These are phyloP conservation scores for Phytophthora citrophthora DNA, from an alignment of 352 stramenopile genomes.

Conservation along the genomic window DNA sequence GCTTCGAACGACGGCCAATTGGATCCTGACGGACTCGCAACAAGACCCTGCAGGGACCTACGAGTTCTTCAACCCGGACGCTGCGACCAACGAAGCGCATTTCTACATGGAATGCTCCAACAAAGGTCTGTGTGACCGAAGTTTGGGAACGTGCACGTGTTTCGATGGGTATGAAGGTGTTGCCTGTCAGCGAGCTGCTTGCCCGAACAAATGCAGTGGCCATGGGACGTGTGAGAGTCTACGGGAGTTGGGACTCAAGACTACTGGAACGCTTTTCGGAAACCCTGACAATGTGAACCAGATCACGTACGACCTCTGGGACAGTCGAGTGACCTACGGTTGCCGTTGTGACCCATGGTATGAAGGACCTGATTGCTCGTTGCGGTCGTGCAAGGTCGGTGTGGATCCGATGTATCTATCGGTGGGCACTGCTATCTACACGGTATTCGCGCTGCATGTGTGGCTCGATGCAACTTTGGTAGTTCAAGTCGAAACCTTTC, in stretches of 20 bases:
- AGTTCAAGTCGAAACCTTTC: too few relatives aligned
- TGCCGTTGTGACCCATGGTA: conserved; percentile 92
- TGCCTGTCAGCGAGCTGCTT: conserved; percentile 82
- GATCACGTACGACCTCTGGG: conserved; percentile 78
- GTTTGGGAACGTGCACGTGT: conserved; percentile 82
- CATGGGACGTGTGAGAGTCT: conserved; percentile 82
- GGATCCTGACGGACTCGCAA: conserved; percentile 79
- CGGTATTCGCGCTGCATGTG: conserved; percentile 64
- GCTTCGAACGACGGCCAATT: conserved; percentile 23
- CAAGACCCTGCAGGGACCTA: conserved; percentile 70
- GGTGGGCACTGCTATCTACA: conserved; percentile 38
- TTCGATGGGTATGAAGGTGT: conserved; percentile 92
- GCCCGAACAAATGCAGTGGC: conserved; percentile 70
- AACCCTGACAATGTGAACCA: conserved; percentile 14
- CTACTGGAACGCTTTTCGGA: conserved; percentile 49
- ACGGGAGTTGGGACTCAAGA: conserved; percentile 58
- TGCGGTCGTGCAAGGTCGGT: conserved; percentile 70
- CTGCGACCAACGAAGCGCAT: conserved; percentile 64
- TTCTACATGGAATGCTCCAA: conserved; percentile 96
- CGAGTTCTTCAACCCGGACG: conserved; percentile 74
- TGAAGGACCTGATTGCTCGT: conserved; percentile 81
- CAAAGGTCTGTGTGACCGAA: conserved; percentile 92
- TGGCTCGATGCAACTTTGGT: neutral
- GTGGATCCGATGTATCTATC: conserved; percentile 72
- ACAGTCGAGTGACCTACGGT: conserved; percentile 79